Base-by-base conservation (phyloP, 2,329 filamentous ascomycete species). In the Coleophoma crateriformis region DNA sequence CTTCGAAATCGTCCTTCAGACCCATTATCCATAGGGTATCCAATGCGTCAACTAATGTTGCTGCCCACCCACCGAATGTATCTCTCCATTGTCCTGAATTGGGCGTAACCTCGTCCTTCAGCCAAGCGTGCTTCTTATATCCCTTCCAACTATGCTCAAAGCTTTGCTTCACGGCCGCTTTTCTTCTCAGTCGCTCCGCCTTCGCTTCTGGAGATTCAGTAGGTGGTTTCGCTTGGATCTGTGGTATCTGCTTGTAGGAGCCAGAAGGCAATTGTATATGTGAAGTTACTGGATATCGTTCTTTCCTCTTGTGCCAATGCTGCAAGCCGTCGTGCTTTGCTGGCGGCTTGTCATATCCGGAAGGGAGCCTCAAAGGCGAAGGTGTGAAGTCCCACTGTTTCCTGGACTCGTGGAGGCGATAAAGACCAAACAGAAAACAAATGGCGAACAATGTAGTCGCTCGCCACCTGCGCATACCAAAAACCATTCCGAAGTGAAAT, bases 11-110 rank as follows among this genome's bases (percentile, higher is more conserved):
- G 1, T 85, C 75, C 59, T 80, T 81, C 68, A 95, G 62, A 15
- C 81, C 88, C 79, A 94, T 90, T 59, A 95, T 91, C 87, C 88
- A 95, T 2, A 95, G 72, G 0, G 89, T 90, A 64, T 95, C 90
- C 48, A 92, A 71, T 1, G 82, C 75, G 71, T 96, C 90, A 5
- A 96, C 87, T 52, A 96, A 65, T 0, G 90, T 95, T 8, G 90
- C 90, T 14, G 88, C 88, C 90, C 90, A 96, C 39, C 87, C 89
- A 61, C 90, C 92, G 68, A 97, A 97, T 0, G 90, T 88, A 64
- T 96, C 87, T 33, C 81, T 81, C 55, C 73, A 81, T 6, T 69
- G 70, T 48, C 84, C 84, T 33, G 79, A 79, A 14, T 92, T 72
- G 2, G 94, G 94, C 34, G 71, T 75, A 13, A 97, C 71, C 69